A percentile compares a stretch with the other conserved stretches of the same genome.
These are phyloP conservation scores for Fraxinus quadrangulata DNA, from an alignment of 257 asterid genomes.

Conservation along the genomic window DNA sequence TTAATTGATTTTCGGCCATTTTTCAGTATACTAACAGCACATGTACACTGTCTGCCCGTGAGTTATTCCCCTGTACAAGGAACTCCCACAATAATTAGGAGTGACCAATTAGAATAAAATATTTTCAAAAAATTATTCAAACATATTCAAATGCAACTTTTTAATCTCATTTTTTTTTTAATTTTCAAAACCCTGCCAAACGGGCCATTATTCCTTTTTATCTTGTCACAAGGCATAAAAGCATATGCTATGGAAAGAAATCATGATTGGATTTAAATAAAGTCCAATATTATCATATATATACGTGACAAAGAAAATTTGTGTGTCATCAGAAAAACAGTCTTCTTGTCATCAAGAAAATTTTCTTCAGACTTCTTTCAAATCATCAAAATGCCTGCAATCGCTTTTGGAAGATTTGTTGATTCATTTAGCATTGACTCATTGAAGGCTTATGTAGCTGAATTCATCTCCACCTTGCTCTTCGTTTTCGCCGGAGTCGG, in stretches of 20 bases:
- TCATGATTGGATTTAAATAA: constrained; percentile 1
- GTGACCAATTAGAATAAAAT: too few species aligned
- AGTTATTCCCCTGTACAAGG: too few species aligned
- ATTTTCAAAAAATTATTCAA: too few species aligned
- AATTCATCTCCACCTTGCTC: constrained; percentile 62
- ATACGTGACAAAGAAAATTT: constrained; percentile 25
- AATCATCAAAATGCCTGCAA: constrained; percentile 40
- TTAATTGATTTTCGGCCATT: too few species aligned
- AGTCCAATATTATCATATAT: constrained; percentile 20
- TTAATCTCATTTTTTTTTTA: too few species aligned
- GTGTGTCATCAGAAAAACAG: constrained; percentile 22
- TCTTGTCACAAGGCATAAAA: constrained; percentile 29
- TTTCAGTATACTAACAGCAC: too few species aligned
- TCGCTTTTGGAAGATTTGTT: constrained; percentile 50
- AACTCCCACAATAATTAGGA: too few species aligned
- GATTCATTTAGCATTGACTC: constrained; percentile 51
- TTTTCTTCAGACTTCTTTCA: not conserved
- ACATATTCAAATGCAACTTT: too few species aligned
- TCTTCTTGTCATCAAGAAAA: not conserved
- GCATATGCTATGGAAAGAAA: constrained; percentile 24
- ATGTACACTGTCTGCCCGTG: too few species aligned
- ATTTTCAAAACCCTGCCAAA: too few species aligned
- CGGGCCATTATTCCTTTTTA: constrained; percentile 9
- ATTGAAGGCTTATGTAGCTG: constrained; percentile 54
- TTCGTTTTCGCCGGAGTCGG: constrained; percentile 65